Evolutionary conservation across 2,329 filamentous ascomycete genomes (phyloP), one percentile per base, ranked within the genome.

Genomic region (Exserohilum turcica): DNA sequence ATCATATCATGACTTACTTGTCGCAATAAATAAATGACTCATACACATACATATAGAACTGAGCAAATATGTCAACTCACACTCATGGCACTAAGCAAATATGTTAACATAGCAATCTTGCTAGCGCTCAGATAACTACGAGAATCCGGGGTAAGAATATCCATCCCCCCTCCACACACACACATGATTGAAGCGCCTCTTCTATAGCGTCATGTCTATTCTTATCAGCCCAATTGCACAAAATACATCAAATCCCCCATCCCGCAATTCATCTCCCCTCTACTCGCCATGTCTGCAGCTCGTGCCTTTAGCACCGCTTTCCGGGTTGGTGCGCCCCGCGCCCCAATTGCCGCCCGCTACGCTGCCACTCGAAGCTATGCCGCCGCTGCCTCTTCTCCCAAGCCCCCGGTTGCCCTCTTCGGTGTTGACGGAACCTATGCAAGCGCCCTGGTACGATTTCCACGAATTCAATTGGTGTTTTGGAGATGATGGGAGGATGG

Each of bases 401-500:
- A 90, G 84, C 87, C 93, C 71, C 94, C 94, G 67, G 83, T 97
- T 75, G 85, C 92, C 71, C 86, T 99, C 74, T 99, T 91, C 80
- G 94, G 94, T 70, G 82, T 99, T 75, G 94, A 97, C 80, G 94
- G 94, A 79, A 97, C 93, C 76, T 99, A 99, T 82, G 94, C 94
- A 77, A 92, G 89, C 81, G 94, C 94, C 82, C 85, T 99, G 87
- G 94, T 99, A 93, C 78, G 91, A 57, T 43, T 55, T 51, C 48
- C 48, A 38, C 31, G 32, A 37, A 24, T 40, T 13, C 61, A 64
- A 66, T 66, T 65, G 61, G 59, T 28, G 21, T 10, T 15, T 35
- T 42, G 24, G 48, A 52, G 63, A 65, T 66, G 59, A 46, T 27
- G 13, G n/a, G 47, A 42, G 51, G 64, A 68, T 66, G 61, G 44